These are phyloP conservation scores for Tolypocladium ophioglossoides DNA, from an alignment of 2,329 filamentous ascomycete species.

Conservation along the genomic window DNA sequence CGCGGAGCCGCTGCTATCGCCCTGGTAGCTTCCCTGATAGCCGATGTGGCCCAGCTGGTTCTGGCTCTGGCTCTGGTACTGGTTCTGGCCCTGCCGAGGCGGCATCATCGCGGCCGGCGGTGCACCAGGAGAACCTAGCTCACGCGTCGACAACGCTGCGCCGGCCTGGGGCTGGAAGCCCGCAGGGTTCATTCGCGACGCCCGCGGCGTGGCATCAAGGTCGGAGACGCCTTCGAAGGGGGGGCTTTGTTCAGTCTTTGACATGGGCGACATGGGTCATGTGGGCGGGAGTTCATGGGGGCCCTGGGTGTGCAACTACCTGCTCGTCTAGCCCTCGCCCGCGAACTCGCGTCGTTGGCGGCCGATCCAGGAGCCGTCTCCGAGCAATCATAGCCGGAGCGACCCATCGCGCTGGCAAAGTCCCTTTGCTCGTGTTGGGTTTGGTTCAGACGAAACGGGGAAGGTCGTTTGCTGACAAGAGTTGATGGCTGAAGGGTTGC, in stretches of 20 bases:
- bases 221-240: background rate
- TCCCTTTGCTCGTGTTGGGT: background rate
- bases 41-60: background rate
- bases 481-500: background rate
- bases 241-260: background rate
- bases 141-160: background rate
- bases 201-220: background rate
- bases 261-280: background rate
- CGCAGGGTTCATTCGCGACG: background rate
- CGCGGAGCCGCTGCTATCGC: background rate
- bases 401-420: background rate
- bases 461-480: background rate
- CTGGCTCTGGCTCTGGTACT: background rate
- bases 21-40: background rate
- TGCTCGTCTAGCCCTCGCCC: background rate
- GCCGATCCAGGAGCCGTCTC: background rate
- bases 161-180: background rate
- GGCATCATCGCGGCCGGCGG: background rate
- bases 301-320: background rate
- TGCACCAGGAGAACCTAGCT: background rate
- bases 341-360: background rate
- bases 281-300: background rate
- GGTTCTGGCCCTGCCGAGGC: background rate
- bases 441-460: background rate
- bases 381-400: background rate